phyloP scores from a whole-genome alignment of 169 alveolate genomes.

The Eimeria zaria region DNA sequence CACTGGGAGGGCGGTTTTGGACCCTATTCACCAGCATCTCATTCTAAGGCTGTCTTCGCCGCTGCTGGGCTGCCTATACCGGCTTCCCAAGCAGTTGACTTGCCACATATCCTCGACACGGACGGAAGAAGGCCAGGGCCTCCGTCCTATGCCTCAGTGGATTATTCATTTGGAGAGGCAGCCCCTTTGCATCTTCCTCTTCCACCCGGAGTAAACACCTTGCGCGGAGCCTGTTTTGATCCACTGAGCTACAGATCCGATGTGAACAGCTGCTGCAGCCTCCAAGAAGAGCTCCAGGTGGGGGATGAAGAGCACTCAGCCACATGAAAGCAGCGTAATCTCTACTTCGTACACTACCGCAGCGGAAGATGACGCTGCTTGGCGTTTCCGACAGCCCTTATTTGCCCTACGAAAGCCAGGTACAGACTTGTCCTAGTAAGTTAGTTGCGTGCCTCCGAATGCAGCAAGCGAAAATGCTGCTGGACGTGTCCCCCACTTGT shows the following conservation, averaged over 20 bases:
- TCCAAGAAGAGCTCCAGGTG: constrained; percentile 82
- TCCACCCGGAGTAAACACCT: constrained; percentile 50
- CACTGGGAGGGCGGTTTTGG: constrained; percentile 81
- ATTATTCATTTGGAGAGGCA: constrained; percentile 63
- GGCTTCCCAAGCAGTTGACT: constrained; percentile 64
- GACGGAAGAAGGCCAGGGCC: constrained; percentile 29
- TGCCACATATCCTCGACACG: constrained; percentile 47
- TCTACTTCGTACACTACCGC: not conserved
- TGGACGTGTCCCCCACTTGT: not conserved
- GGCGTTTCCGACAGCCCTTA: not conserved
- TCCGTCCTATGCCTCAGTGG: constrained; percentile 74
- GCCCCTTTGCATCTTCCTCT: constrained; percentile 59
- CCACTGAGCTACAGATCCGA: constrained; percentile 46
- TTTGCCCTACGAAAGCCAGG: not conserved
- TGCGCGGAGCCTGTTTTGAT: constrained; percentile 74
- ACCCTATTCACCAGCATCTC: constrained; percentile 73
- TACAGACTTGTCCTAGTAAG: not conserved
- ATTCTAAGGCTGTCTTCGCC: constrained; percentile 70
- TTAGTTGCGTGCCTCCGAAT: not conserved
- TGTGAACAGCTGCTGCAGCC: constrained; percentile 82
- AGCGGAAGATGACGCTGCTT: not conserved
- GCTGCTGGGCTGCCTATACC: constrained; percentile 84
- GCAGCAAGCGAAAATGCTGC: not conserved
- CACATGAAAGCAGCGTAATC: not conserved
- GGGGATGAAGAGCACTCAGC: not conserved